phyloP scores from a whole-genome alignment of 352 stramenopile species.

The Phytophthora idaei region DNA sequence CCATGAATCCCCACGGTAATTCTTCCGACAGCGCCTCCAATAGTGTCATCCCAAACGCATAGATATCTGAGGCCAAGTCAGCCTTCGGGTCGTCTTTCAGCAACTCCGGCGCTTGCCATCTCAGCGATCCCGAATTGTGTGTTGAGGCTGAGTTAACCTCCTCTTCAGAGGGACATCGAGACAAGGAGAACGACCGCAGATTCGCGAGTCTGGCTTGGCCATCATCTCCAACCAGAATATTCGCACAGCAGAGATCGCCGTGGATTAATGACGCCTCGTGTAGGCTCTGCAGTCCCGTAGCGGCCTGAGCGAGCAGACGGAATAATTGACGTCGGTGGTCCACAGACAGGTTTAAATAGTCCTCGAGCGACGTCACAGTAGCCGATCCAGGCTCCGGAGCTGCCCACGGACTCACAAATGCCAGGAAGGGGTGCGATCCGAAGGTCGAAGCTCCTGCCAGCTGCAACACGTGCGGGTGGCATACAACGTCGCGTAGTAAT shows the following conservation, averaged over 20 bases:
- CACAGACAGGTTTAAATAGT: conserved; percentile 52
- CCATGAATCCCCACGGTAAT: conserved; percentile 62
- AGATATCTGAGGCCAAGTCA: conserved; percentile 57
- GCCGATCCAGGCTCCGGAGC: conserved; percentile 25
- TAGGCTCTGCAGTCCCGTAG: conserved; percentile 57
- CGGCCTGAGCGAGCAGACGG: conserved; percentile 51
- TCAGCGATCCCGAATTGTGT: conserved; percentile 34
- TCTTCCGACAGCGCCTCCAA: conserved; percentile 64
- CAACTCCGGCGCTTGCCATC: conserved; percentile 65
- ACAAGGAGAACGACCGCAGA: conserved; percentile 47
- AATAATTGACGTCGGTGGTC: conserved; percentile 47
- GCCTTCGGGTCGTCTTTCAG: conserved; percentile 24
- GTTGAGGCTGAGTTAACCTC: background rate
- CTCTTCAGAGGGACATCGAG: conserved; percentile 9
- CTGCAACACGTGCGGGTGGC: conserved; percentile 60
- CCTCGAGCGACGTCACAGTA: conserved; percentile 55
- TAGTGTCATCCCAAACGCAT: conserved; percentile 70
- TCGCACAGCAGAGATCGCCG: conserved; percentile 56
- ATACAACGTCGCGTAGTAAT: conserved; percentile 43
- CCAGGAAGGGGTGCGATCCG: conserved; percentile 50
- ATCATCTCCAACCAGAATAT: conserved; percentile 66
- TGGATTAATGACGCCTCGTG: conserved; percentile 55
- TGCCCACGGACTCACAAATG: conserved; percentile 53
- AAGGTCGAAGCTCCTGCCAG: conserved; percentile 62
- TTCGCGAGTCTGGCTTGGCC: conserved; percentile 61